Evolutionary conservation across 2,329 filamentous ascomycete species (phyloP), one percentile per base, ranked within the genome.

Genomic region (Neonectria sp.): DNA sequence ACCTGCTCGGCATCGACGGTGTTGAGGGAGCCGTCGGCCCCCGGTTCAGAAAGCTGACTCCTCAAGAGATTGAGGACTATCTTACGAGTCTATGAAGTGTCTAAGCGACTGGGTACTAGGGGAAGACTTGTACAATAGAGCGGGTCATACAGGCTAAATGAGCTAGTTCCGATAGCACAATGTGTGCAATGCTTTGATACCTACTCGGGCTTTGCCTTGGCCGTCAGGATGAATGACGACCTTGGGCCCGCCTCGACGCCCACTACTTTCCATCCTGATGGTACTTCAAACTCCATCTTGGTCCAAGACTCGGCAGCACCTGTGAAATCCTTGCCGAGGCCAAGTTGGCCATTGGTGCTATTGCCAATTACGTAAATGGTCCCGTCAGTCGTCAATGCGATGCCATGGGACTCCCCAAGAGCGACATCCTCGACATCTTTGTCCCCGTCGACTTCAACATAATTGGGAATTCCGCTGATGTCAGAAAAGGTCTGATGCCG

Each of bases 41-140:
- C 65, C 90, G 95, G 71, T 97, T 97, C 90, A 90, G 95, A 83
- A 97, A 97, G 89, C 86, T 99, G 83, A 97, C 90, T 77, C 95
- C 97, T 78, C 94, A 97, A 85, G 96, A 99, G 86, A 98, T 99
- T 79, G 96, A 99, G 87, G 96, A 99, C 83, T 99, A 99, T 86
- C 86, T 99, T 83, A 98, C 96, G 82, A 98, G 97, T 89, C 90
- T 99, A 89, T 98, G 89, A 91, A 58, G 60, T 33, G 56, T 68
- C 67, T 69, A 67, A 63, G 71, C 70, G 67, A 55, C 67, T 67
- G 66, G 68, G 66, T 71, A 73, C 67, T 68, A 75, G 63, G 67
- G 73, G 74, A 76, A 75, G 74, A 76, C 72, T 77, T 86, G 83
- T 86, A 86, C 78, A 82, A 84, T 85, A 86, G 80, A 85, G 79